A percentile compares a stretch with the other conserved stretches of the same genome.
These are phyloP conservation scores for Pisolithus albus DNA, from an alignment of 768 basidiomycete species.

Conservation along the genomic window DNA sequence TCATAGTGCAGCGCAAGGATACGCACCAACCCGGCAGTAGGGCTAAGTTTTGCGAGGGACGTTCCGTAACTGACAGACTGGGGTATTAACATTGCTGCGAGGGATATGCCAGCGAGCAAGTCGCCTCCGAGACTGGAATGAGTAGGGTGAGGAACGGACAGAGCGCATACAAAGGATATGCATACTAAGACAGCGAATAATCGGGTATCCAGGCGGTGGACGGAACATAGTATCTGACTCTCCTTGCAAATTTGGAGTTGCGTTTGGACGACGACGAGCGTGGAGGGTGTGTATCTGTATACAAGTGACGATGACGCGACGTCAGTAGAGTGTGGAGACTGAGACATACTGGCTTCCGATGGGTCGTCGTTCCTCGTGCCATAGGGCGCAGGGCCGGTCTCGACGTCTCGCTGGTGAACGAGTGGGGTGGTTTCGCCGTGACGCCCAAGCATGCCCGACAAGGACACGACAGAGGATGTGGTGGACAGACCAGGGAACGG, in stretches of 20 bases:
- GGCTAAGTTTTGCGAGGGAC: constrained; percentile 77
- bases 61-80: constrained; percentile 90
- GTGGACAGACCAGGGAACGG: constrained; percentile 12
- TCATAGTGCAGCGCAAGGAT: not conserved
- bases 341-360: constrained; percentile 15
- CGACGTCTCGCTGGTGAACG: constrained; percentile 20
- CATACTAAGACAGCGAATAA: constrained; percentile 64
- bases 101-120: constrained; percentile 77
- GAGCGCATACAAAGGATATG: not conserved
- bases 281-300: constrained; percentile 6
- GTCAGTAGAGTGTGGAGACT: not conserved
- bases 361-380: constrained; percentile 10
- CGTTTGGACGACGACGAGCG: constrained; percentile 10
- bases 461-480: constrained; percentile 20
- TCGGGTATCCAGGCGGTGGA: constrained; percentile 74
- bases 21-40: constrained; percentile 77
- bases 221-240: constrained; percentile 70
- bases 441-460: constrained; percentile 17
- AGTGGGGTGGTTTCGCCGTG: constrained; percentile 22
- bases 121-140: constrained; percentile 53
- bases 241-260: constrained; percentile 35
- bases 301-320: not conserved
- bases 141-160: not conserved
- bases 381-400: constrained; percentile 19
- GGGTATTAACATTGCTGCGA: constrained; percentile 79